Percentiles rank a stretch among this genome's conserved stretches.
Conservation (phyloP, 2,329 filamentous ascomycete species). For the Xylariaceae sp. region DNA sequence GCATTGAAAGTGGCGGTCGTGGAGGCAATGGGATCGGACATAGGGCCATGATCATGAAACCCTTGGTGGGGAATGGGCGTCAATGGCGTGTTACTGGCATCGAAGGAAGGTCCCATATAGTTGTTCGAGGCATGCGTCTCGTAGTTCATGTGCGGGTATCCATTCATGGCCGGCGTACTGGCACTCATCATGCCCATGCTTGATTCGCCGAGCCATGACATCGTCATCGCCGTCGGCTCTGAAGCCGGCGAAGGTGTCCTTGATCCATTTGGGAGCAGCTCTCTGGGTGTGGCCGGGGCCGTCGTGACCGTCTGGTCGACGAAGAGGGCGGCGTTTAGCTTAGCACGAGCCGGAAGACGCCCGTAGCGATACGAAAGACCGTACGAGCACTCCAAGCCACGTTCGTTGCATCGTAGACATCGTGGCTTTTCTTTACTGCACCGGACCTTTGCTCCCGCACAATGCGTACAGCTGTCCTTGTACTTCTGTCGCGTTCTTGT, state of each 20-base stretch:
- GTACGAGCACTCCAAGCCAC: constrained; percentile 22
- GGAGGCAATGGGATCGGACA: constrained; percentile 17
- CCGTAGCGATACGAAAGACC: constrained; percentile 25
- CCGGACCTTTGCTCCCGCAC: constrained; percentile 25
- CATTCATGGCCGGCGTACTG: constrained; percentile 12
- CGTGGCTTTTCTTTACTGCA: constrained; percentile 25
- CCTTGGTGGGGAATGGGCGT: constrained; percentile 7
- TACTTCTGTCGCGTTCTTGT: constrained; percentile 24
- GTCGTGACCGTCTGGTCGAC: constrained; percentile 15
- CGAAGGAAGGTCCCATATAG: constrained; percentile 13
- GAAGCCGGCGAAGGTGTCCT: constrained; percentile 19
- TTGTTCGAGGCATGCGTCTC: constrained; percentile 13
- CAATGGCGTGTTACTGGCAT: constrained; percentile 9
- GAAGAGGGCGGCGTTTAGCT: constrained; percentile 14
- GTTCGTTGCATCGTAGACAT: constrained; percentile 22
- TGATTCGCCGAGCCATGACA: constrained; percentile 19
- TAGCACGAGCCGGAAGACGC: constrained; percentile 23
- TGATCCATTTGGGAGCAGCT: constrained; percentile 19
- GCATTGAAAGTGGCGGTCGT: constrained; percentile 13
- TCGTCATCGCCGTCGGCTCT: constrained; percentile 13
- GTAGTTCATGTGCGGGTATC: constrained; percentile 15
- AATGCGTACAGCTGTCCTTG: constrained; percentile 26
- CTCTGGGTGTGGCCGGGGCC: constrained; percentile 17
- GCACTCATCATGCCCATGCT: constrained; percentile 16
- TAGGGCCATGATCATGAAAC: constrained; percentile 14